Percentiles rank a stretch among this genome's conserved stretches.
Evolutionary conservation across 1,284 basidiomycete genomes (phyloP).

Genomic region (Rhodotorula sp.): DNA sequence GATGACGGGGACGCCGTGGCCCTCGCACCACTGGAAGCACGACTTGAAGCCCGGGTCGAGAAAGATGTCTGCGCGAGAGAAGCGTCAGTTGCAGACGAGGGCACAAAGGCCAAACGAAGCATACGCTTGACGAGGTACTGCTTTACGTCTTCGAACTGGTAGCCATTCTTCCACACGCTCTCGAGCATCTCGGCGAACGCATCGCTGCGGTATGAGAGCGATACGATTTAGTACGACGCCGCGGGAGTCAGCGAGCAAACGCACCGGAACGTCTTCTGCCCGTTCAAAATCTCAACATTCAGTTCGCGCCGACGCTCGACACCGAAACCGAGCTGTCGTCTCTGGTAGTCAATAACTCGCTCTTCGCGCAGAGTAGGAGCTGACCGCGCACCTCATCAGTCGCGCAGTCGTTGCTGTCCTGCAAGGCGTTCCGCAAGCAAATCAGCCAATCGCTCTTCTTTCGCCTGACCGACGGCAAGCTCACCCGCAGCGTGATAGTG

Average conservation of each 20-base stretch:
- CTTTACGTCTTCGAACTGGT: slow-evolving; percentile 75
- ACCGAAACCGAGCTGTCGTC: slow-evolving; percentile 69
- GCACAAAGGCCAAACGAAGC: slow-evolving; percentile 41
- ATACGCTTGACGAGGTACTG: slow-evolving; percentile 62
- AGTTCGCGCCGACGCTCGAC: slow-evolving; percentile 64
- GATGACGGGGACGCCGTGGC: slow-evolving; percentile 56
- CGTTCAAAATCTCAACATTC: slow-evolving; percentile 69
- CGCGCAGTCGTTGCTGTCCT: slow-evolving; percentile 72
- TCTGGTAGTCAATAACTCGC: neutral
- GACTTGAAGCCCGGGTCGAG: slow-evolving; percentile 83
- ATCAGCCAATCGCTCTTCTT: neutral
- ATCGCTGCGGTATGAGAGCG: slow-evolving; percentile 58
- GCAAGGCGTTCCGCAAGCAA: slow-evolving; percentile 53
- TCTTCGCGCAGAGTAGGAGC: neutral
- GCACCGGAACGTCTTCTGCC: slow-evolving; percentile 67
- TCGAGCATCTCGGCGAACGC: slow-evolving; percentile 75
- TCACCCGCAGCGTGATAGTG: slow-evolving; percentile 5
- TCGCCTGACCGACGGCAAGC: neutral
- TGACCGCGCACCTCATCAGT: slow-evolving; percentile 31
- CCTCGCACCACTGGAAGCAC: slow-evolving; percentile 64
- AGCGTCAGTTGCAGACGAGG: neutral
- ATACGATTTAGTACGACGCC: neutral
- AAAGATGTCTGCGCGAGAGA: slow-evolving; percentile 62
- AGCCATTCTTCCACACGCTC: slow-evolving; percentile 63
- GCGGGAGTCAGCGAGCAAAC: slow-evolving; percentile 18